Base-by-base conservation (phyloP, 805 yeast species). In the Ogataea zsoltii region DNA sequence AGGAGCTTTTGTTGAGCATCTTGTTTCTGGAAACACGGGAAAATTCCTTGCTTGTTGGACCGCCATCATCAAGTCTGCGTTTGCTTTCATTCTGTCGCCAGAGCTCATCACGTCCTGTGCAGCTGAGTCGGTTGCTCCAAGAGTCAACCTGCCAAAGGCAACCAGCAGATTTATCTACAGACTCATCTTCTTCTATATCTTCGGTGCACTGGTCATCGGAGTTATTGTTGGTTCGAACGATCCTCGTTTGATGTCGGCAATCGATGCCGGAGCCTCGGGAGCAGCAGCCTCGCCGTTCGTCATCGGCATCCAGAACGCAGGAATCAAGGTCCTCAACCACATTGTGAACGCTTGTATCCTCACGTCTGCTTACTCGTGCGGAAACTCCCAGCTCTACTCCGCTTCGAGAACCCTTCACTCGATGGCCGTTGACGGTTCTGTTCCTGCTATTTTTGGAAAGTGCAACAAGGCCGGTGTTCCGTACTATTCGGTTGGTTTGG, bases 261-360 rank as follows among this genome's bases (percentile, higher is more conserved):
- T 76, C 54, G 71, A 68, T n/a, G 67, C 70, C 30, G 83, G 82
- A 54, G 50, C 63, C 12, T 55, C 70, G 12, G 79, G 81, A 51
- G 94, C 95, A 4, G 79, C 83, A 37, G 92, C 92, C 16, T 85
- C 95, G 13, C 96, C 96, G 28, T 89, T 86, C 58, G 92, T 88
- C 42, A 83, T 88, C 61, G 96, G 95, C 44, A 83, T 88, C 58
- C 79, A 79, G 57, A 76, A 74, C 54, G 86, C 88, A 14, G 72
- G 78, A 41, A 86, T 88, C 53, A 61, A 63, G 23, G 91, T 79
- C 2, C 70, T 89, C 52, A 91, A 88, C 45, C 86, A 84, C 54
- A 79, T 90, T 39, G 75, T 89, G 60, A 90, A 90, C 62, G 92
- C 84, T 2, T 81, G 85, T 59, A 84, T 89, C 29, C 56, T 74